A percentile compares a stretch with the other conserved stretches of the same genome.
Evolutionary conservation across 306 rosid genomes (phyloP).

Genomic region (Cajanus cajan): DNA sequence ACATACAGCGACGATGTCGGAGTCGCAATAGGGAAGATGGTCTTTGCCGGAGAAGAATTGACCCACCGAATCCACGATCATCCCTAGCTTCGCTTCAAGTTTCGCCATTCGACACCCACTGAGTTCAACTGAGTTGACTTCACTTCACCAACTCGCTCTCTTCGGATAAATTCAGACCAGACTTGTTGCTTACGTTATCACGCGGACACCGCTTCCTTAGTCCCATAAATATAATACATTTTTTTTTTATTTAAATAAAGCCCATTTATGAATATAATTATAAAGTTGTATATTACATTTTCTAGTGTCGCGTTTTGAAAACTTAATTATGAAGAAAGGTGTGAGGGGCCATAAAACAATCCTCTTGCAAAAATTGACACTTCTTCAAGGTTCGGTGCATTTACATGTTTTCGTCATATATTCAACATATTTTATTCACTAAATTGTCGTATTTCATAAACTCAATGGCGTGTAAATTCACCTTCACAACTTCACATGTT

Average conservation of each 20-base stretch:
- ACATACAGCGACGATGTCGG: slow-evolving; percentile 63
- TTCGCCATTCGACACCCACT: slow-evolving; percentile 34
- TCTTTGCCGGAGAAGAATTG: slow-evolving; percentile 81
- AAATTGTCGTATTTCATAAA: neutral
- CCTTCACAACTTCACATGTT: neutral
- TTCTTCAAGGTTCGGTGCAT: neutral
- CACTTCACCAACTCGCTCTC: neutral
- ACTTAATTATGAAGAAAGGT: neutral
- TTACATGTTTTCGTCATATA: neutral
- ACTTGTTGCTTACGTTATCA: slow-evolving; percentile 1
- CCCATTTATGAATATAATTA: too few relatives aligned
- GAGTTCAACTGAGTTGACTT: slow-evolving; percentile 1
- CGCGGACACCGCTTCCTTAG: neutral
- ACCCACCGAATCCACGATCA: slow-evolving; percentile 59
- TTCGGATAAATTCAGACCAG: neutral
- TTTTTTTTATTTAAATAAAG: neutral
- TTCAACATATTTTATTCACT: neutral
- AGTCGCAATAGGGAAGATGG: slow-evolving; percentile 73
- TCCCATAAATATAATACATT: neutral
- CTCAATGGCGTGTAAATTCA: neutral
- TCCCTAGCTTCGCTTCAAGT: slow-evolving; percentile 66
- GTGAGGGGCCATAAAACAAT: neutral
- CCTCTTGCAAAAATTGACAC: neutral
- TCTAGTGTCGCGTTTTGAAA: neutral
- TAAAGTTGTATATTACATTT: neutral